These are phyloP conservation scores for Microstegium vimineum DNA, from an alignment of 176 grass and related monocot species.

Conservation along the genomic window DNA sequence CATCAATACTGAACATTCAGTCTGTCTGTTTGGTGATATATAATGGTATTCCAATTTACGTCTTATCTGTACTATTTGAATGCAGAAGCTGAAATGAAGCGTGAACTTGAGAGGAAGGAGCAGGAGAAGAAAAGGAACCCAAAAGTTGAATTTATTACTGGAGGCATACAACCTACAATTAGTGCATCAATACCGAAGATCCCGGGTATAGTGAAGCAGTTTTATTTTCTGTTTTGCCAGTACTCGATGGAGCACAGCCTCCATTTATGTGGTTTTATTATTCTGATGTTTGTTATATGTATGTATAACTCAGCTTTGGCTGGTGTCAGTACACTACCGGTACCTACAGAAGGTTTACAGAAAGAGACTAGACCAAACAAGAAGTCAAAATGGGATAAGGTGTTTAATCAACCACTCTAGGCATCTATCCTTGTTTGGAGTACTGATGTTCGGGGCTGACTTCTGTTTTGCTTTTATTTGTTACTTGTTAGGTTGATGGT, in stretches of 20 bases:
- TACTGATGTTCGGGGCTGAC: slow-evolving; percentile 20
- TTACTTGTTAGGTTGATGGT: slow-evolving; percentile 63
- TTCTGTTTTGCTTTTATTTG: slow-evolving; percentile 30
- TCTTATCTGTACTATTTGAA: slow-evolving; percentile 19
- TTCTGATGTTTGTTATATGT: background rate
- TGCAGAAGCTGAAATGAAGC: slow-evolving; percentile 88
- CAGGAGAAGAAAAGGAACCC: slow-evolving; percentile 78
- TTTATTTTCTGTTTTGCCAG: slow-evolving; percentile 2
- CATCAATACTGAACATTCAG: background rate
- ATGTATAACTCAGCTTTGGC: slow-evolving; percentile 20
- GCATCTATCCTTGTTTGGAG: background rate
- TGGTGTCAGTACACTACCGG: slow-evolving; percentile 19
- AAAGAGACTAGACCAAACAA: slow-evolving; percentile 79
- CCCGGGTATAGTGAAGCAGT: slow-evolving; percentile 41
- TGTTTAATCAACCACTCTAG: slow-evolving; percentile 23
- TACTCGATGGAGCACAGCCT: background rate
- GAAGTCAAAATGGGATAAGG: slow-evolving; percentile 99
- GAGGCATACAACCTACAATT: slow-evolving; percentile 49
- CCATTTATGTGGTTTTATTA: background rate
- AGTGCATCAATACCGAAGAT: slow-evolving; percentile 51
- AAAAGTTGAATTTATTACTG: slow-evolving; percentile 76
- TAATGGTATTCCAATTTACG: slow-evolving; percentile 8
- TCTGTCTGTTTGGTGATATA: background rate
- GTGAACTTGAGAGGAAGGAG: slow-evolving; percentile 84
- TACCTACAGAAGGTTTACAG: slow-evolving; percentile 38